These are phyloP conservation scores for Quercus rubra DNA, from an alignment of 306 rosid species.

Conservation along the genomic window DNA sequence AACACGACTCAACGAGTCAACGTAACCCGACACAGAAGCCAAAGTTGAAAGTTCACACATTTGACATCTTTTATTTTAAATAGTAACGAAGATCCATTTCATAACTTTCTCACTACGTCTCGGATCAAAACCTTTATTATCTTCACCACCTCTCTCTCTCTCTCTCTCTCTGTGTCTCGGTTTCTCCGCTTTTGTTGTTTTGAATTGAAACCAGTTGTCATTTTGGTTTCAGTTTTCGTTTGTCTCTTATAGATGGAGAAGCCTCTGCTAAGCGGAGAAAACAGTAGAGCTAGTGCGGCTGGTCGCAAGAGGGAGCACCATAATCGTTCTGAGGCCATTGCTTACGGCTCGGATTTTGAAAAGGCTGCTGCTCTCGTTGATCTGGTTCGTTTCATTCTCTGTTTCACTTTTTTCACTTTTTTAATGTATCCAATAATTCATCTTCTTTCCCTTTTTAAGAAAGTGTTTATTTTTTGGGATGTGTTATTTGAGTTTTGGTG, in stretches of 20 bases:
- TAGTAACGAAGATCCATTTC: no score
- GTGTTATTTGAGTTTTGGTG: neutral
- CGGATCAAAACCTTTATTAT: no score
- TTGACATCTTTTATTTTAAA: no score
- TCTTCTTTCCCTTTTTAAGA: neutral
- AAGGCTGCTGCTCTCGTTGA: constrained; percentile 91
- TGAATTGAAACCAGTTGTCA: no score
- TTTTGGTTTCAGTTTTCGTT: neutral
- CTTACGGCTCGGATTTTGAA: constrained; percentile 60
- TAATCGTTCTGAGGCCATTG: constrained; percentile 60
- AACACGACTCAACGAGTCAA: no score
- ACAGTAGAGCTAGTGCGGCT: constrained; percentile 30
- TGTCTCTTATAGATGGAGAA: constrained; percentile 35
- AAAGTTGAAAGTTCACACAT: no score
- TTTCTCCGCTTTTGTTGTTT: no score
- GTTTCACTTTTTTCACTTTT: neutral
- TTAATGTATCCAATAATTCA: no score
- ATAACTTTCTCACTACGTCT: no score
- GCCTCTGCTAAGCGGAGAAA: constrained; percentile 58
- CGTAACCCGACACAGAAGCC: no score
- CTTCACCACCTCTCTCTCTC: no score
- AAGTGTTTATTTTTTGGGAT: neutral
- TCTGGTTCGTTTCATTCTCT: constrained; percentile 53
- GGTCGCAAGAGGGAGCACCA: neutral
- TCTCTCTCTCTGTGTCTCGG: no score